phyloP scores from a whole-genome alignment of 352 stramenopile species.

The Pythium brassicae region DNA sequence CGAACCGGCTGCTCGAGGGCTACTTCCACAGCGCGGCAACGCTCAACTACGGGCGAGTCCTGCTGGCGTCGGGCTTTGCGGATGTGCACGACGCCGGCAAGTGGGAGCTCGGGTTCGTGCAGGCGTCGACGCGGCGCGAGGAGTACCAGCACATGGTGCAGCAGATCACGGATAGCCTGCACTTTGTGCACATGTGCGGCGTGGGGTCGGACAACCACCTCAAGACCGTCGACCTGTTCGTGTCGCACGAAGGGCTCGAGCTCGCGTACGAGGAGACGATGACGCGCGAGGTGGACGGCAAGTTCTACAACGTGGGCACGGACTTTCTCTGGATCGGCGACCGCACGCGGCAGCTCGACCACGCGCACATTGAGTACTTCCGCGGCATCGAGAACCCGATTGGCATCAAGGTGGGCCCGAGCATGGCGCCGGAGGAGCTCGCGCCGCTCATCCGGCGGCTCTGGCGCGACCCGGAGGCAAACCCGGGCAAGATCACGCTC shows the following conservation, averaged over 20 bases:
- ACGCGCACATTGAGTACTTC: conserved; percentile 98
- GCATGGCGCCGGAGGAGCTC: conserved; percentile 93
- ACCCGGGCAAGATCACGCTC: conserved; percentile 96
- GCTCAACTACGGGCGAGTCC: conserved; percentile 96
- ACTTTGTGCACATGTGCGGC: conserved; percentile 95
- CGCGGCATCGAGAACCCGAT: conserved; percentile 98
- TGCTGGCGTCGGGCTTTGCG: conserved; percentile 94
- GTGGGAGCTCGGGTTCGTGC: conserved; percentile 98
- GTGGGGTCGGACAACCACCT: conserved; percentile 90
- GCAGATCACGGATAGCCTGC: conserved; percentile 96
- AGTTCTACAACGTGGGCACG: conserved; percentile 97
- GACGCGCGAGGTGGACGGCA: conserved; percentile 91
- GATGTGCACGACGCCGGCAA: conserved; percentile 96
- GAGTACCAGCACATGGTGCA: conserved; percentile 95
- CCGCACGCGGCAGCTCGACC: conserved; percentile 96
- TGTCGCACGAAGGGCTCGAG: conserved; percentile 97
- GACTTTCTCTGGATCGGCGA: conserved; percentile 99
- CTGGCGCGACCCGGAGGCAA: conserved; percentile 90
- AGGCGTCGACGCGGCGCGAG: conserved; percentile 90
- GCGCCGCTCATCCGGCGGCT: conserved; percentile 94
- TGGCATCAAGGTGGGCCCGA: conserved; percentile 97
- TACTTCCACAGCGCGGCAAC: conserved; percentile 98
- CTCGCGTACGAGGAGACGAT: conserved; percentile 98
- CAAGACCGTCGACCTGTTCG: conserved; percentile 96
- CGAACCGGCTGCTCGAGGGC: conserved; percentile 91